phyloP scores from a whole-genome alignment of 2,329 filamentous ascomycete species.

The Pezicula neosporulosa region DNA sequence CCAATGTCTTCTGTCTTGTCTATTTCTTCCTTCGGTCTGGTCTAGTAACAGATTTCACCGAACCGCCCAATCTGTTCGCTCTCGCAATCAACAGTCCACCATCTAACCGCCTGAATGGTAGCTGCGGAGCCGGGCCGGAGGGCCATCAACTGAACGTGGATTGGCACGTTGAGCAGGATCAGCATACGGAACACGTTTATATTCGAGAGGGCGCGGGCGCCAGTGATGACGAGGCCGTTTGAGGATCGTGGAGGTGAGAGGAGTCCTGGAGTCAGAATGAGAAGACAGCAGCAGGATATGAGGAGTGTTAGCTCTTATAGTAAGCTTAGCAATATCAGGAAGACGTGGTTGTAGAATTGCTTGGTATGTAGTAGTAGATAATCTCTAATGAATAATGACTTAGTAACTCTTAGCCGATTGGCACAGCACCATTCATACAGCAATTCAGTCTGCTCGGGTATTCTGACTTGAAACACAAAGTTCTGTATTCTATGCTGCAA shows the following conservation, averaged over 20 bases:
- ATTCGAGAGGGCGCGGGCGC: conserved; percentile 38
- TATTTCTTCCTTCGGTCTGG: conserved; percentile 55
- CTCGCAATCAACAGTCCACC: conserved; percentile 65
- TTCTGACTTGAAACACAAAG: too few relatives aligned
- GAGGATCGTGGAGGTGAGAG: background rate
- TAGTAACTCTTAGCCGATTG: too few relatives aligned
- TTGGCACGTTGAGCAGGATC: conserved; percentile 42
- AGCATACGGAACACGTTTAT: conserved; percentile 47
- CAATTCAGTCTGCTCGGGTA: too few relatives aligned
- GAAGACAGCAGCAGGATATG: background rate
- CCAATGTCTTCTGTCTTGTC: conserved; percentile 61
- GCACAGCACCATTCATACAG: too few relatives aligned
- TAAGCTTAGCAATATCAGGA: conserved; percentile 16
- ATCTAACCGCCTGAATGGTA: conserved; percentile 46
- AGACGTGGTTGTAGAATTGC: conserved; percentile 12
- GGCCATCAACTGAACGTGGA: conserved; percentile 28
- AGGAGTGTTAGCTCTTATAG: conserved; percentile 16
- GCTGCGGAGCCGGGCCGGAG: conserved; percentile 51
- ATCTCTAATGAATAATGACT: background rate
- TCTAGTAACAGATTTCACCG: conserved; percentile 74
- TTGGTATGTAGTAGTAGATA: background rate
- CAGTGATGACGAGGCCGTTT: background rate
- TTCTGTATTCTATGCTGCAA: too few relatives aligned
- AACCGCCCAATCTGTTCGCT: conserved; percentile 72
- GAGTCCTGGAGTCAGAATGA: background rate